Percentiles rank a stretch among this genome's conserved stretches.
phyloP scores from a whole-genome alignment of 148 eudicot species.

The Diospyros lotus region DNA sequence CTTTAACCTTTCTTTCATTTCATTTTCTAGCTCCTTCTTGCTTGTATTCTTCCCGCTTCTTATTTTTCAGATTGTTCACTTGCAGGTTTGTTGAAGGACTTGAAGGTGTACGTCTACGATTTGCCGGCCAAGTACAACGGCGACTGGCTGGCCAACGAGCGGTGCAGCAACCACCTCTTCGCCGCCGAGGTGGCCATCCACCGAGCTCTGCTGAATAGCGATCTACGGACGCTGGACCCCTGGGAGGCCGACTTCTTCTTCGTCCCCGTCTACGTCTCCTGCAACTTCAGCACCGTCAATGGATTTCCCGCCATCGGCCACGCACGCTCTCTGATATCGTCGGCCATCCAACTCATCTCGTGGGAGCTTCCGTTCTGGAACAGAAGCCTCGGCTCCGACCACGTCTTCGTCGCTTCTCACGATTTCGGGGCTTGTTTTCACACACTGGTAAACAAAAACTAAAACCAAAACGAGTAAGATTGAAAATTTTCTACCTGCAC shows the following conservation, averaged over 20 bases:
- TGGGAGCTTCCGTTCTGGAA: conserved; percentile 67
- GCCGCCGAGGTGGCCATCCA: conserved; percentile 89
- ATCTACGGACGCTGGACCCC: conserved; percentile 54
- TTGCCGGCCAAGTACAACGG: conserved; percentile 61
- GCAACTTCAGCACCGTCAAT: conserved; percentile 70
- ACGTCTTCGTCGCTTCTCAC: conserved; percentile 79
- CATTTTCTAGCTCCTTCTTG: not conserved
- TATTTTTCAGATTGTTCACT: not conserved
- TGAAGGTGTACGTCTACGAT: conserved; percentile 69
- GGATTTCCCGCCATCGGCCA: conserved; percentile 85
- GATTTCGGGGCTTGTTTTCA: conserved; percentile 93
- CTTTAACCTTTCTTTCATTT: not conserved
- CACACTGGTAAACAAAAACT: conserved; percentile 44
- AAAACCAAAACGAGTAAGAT: not conserved
- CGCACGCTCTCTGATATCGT: conserved; percentile 49
- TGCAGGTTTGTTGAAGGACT: conserved; percentile 26
- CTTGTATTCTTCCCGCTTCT: not conserved
- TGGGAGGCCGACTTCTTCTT: conserved; percentile 73
- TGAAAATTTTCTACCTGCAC: not conserved
- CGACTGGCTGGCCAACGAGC: conserved; percentile 49
- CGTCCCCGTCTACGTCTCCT: conserved; percentile 82
- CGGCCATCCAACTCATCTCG: conserved; percentile 52
- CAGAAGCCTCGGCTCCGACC: conserved; percentile 64
- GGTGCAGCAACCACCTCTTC: conserved; percentile 67
- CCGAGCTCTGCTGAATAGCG: conserved; percentile 38